Base-by-base conservation (phyloP, 768 basidiomycete species). In the Suillus ampliporus region DNA sequence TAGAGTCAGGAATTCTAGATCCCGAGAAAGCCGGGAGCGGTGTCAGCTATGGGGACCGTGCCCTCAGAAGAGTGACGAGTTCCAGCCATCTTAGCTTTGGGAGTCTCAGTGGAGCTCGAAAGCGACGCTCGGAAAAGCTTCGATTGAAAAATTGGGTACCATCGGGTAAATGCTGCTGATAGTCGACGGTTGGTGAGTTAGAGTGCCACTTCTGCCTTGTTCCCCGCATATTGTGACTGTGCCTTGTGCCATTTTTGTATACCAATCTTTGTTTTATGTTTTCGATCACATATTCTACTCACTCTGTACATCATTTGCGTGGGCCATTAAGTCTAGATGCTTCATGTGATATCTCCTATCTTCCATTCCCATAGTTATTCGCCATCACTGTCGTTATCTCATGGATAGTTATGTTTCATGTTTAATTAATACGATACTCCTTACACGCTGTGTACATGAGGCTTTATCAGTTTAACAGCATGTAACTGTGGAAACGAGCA, bases 11-110 rank as follows among this genome's bases (percentile, higher is more conserved):
- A 31, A 81, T 82, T 17, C 83, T 98, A 43, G 94, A 98, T 76
- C 97, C 97, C 46, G 96, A 98, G 78, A 91, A 92, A 72, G 87
- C 93, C 17, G 97, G 95, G 1, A 95, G 93, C 64, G 97, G 97
- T 23, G 95, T 99, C 50, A 94, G 92, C 70, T 99, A 97, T 72
- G 97, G 97, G 10, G 97, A 98, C 75, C 85, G 97, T 63, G 92
- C 95, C 26, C 81, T 99, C 37, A 85, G 95, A 61, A 84, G 97
- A 69, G 94, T 98, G 37, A 95, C 90, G 65, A 94, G 92, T 74
- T 91, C 91, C n/a, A 94, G 92, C 70, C 87, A 92, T 61, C 79
- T 95, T 69, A 94, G 92, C 72, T 92, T 94, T 73, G 92, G 91
- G 17, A 92, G 91, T 71, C 77, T 92, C 57, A 91, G 89, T 70